Base-by-base conservation (phyloP, 352 stramenopile genomes). In the Globisporangium acanthophoron region DNA sequence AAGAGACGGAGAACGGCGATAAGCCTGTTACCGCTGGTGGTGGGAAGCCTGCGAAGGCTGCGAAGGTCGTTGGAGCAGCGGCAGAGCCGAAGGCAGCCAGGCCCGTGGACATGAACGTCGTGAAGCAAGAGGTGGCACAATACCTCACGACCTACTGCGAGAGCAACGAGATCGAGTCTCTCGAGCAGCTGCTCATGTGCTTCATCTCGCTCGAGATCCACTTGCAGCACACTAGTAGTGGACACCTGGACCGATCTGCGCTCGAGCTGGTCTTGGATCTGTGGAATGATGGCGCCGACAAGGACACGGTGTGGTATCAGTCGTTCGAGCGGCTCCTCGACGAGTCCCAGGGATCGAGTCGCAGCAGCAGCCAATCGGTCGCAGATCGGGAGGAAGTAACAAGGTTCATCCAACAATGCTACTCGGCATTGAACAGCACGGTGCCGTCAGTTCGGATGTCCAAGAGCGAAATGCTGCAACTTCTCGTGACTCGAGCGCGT, bases 141-240 rank as follows among this genome's bases (percentile, higher is more conserved):
- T 83, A 76, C 49, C 51, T 80, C 8, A 48, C 52, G 7, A 62
- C 44, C 7, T 57, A 73, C 29, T 60, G 52, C 24, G 52, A 59
- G 24, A 65, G 20, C 47, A 65, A 65, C 16, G 52, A 55, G 1
- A 59, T 65, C 29, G 39, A 60, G 15, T 70, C 65, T 33, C 47
- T 63, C 6, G 72, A 81, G 40, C 58, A 73, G 35, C 53, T 77
- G 43, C 54, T 81, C n/a, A 52, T 68, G 61, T 49, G 63, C 44
- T 58, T 81, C 41, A 71, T 71, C 41, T 74, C 70, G 41, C 56
- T 81, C 15, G 73, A 81, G 59, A 65, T 65, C 48, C 52, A 65
- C 52, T 18, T 65, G 37, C 59, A 48, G 6, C 46, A 59, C 24
- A 8, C 37, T 3, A 11, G 40, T n/a, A 35, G 8, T 8, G 43